phyloP scores from a whole-genome alignment of 805 yeast species.

The Candida golubevii region DNA sequence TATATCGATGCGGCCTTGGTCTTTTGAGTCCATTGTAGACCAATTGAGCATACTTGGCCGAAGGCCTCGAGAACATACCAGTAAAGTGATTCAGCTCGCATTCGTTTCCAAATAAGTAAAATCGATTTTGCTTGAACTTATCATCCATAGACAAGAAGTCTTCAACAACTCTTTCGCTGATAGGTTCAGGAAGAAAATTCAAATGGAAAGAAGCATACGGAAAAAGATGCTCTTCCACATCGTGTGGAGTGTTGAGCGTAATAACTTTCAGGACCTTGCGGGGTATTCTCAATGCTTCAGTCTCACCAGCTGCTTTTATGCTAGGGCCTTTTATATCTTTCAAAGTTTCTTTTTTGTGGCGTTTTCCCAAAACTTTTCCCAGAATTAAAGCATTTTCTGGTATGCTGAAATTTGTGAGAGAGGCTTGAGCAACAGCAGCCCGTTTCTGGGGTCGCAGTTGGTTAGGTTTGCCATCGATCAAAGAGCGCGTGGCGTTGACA shows the following conservation, averaged over 20 bases:
- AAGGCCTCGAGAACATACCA: conserved; percentile 18
- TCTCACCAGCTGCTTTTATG: too few relatives aligned
- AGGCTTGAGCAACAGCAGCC: conserved; percentile 13
- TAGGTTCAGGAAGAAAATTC: conserved; percentile 47
- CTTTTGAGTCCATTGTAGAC: conserved; percentile 42
- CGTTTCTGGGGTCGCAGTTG: conserved; percentile 11
- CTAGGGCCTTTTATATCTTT: too few relatives aligned
- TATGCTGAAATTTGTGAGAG: conserved; percentile 1
- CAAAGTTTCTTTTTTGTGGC: too few relatives aligned
- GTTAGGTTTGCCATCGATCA: conserved; percentile 33
- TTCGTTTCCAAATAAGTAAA: conserved; percentile 58
- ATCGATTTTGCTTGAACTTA: conserved; percentile 41
- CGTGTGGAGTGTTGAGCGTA: conserved; percentile 47
- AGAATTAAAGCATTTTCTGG: conserved; percentile 1
- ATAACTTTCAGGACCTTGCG: conserved; percentile 21
- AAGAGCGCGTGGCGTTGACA: conserved; percentile 32
- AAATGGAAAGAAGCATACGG: conserved; percentile 50
- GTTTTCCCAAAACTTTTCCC: too few relatives aligned
- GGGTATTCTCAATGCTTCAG: neutral
- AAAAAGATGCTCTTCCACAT: conserved; percentile 40
- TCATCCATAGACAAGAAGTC: conserved; percentile 40
- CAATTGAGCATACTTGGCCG: conserved; percentile 15
- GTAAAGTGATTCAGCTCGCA: conserved; percentile 57
- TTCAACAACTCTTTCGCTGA: conserved; percentile 44
- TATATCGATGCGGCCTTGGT: conserved; percentile 28